Conservation (phyloP, 2,329 filamentous ascomycete species). For the Fusarium coffeatum region DNA sequence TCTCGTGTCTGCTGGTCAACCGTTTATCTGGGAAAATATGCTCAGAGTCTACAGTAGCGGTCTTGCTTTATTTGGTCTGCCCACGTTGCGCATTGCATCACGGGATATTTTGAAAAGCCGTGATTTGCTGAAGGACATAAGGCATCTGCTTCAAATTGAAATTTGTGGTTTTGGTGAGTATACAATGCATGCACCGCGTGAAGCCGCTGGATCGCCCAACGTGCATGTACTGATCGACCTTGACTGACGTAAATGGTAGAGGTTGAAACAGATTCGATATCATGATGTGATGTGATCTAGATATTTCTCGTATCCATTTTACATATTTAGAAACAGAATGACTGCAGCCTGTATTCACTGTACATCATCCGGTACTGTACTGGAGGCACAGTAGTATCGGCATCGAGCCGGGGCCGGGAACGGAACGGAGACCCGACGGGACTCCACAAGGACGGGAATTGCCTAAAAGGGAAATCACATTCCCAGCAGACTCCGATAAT, state of each 20-base stretch:
- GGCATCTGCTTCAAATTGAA: neutral
- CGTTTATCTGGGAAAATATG: slow-evolving; percentile 10
- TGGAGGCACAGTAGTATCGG: neutral
- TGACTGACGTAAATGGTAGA: slow-evolving; percentile 28
- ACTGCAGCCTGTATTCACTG: neutral
- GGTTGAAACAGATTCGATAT: neutral
- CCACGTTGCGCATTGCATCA: slow-evolving; percentile 39
- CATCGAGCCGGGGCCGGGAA: slow-evolving; percentile 19
- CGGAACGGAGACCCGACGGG: slow-evolving; percentile 10
- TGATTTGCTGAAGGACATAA: neutral
- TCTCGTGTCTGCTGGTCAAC: slow-evolving; percentile 46
- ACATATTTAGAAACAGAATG: neutral
- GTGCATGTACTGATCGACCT: slow-evolving; percentile 27
- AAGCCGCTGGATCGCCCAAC: slow-evolving; percentile 34
- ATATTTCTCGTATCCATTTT: neutral
- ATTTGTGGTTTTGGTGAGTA: neutral
- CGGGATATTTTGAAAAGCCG: slow-evolving; percentile 1
- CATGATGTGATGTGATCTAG: neutral
- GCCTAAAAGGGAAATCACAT: slow-evolving; percentile 34
- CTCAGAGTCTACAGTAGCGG: slow-evolving; percentile 4
- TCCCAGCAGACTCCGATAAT: neutral
- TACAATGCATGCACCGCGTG: slow-evolving; percentile 21
- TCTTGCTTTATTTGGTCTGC: slow-evolving; percentile 18
- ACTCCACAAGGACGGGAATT: slow-evolving; percentile 21
- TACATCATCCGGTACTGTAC: neutral